Evolutionary conservation across 805 yeast genomes (phyloP).

Genomic region (Ogataea sp.): DNA sequence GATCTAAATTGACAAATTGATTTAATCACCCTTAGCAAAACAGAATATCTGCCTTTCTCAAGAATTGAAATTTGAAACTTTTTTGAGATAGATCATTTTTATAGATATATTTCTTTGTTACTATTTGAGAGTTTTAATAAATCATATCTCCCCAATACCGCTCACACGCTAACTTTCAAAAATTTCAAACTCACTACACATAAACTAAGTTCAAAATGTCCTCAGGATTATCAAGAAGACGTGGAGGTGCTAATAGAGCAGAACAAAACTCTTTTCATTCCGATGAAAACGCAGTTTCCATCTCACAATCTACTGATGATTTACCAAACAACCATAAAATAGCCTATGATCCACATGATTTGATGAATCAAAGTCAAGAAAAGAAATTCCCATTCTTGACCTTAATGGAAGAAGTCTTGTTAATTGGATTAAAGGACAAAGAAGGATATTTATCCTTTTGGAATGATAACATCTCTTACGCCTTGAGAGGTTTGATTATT

Average conservation of each 20-base stretch:
- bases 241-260: too few species aligned
- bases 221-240: conserved; percentile 70
- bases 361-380: conserved; percentile 30
- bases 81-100: too few species aligned
- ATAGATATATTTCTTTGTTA: too few species aligned
- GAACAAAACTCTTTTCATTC: too few species aligned
- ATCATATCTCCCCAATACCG: too few species aligned
- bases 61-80: too few species aligned
- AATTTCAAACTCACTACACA: background rate
- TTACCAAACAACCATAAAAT: conserved; percentile 40
- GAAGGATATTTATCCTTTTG: conserved; percentile 96
- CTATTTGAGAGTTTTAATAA: too few species aligned
- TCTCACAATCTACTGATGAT: conserved; percentile 13
- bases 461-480: conserved; percentile 97
- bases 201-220: conserved; percentile 19
- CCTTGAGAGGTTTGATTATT: conserved; percentile 87
- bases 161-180: too few species aligned
- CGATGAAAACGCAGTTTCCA: conserved; percentile 3
- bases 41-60: too few species aligned
- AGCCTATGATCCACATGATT: conserved; percentile 75
- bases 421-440: conserved; percentile 89
- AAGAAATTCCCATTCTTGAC: conserved; percentile 65
- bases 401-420: conserved; percentile 90
- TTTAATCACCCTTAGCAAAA: too few species aligned
- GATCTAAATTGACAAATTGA: too few species aligned